phyloP scores from a whole-genome alignment of 129 eudicot genomes.

The Lactuca sativa region DNA sequence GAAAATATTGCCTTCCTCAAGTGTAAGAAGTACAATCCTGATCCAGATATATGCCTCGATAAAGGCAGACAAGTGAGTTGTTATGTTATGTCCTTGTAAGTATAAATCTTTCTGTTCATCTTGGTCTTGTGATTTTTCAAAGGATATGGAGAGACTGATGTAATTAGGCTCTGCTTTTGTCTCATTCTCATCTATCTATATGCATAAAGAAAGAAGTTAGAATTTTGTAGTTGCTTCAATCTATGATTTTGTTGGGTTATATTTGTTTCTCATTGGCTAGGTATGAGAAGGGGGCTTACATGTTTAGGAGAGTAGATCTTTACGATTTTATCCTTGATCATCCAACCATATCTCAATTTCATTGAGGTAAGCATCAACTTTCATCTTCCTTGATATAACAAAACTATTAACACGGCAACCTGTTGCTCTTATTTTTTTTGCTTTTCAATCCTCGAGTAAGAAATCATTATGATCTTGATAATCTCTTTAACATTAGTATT shows the following conservation, averaged over 20 bases:
- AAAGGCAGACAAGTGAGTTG: slow-evolving; percentile 81
- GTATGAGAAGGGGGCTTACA: slow-evolving; percentile 92
- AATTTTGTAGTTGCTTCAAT: too few relatives aligned
- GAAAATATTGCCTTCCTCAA: slow-evolving; percentile 76
- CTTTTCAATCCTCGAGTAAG: neutral
- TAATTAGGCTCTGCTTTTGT: neutral
- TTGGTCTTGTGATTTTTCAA: neutral
- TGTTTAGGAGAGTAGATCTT: slow-evolving; percentile 94
- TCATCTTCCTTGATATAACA: neutral
- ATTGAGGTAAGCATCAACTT: slow-evolving; percentile 61
- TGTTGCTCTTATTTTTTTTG: slow-evolving; percentile 9
- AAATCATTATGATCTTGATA: neutral
- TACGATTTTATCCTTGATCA: slow-evolving; percentile 89
- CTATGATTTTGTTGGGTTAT: neutral
- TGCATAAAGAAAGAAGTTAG: too few relatives aligned
- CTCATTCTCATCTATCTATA: too few relatives aligned
- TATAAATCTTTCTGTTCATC: neutral
- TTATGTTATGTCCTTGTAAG: slow-evolving; percentile 80
- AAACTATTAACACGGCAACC: neutral
- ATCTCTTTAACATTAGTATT: neutral
- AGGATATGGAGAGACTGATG: neutral
- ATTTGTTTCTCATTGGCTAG: slow-evolving; percentile 31
- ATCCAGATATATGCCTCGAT: slow-evolving; percentile 92
- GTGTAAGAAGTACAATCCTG: slow-evolving; percentile 90
- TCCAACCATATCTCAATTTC: slow-evolving; percentile 94